phyloP scores from a whole-genome alignment of 148 eudicot genomes.

The Rhododendron mucronatum region DNA sequence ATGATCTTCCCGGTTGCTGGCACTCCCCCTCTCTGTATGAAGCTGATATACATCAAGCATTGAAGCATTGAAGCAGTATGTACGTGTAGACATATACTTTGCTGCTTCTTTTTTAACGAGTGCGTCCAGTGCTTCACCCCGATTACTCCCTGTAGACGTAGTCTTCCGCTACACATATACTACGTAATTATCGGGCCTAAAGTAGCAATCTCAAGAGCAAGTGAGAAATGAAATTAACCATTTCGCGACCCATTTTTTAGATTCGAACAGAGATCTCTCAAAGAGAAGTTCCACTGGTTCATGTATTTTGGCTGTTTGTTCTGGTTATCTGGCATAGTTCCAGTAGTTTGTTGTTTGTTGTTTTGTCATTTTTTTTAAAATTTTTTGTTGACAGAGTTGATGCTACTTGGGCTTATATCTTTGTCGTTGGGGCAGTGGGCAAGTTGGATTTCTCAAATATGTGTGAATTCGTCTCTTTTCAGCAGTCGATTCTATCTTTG shows the following conservation, averaged over 20 bases:
- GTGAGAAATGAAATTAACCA: background rate
- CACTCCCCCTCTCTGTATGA: background rate
- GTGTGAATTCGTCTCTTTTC: constrained; percentile 89
- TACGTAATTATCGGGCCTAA: background rate
- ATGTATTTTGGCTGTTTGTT: background rate
- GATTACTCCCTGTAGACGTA: background rate
- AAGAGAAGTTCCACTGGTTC: background rate
- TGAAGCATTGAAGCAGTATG: constrained; percentile 5
- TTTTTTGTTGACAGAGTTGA: constrained; percentile 52
- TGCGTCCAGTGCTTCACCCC: background rate
- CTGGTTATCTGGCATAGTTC: background rate
- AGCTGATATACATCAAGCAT: background rate
- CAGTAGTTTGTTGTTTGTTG: background rate
- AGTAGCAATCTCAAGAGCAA: background rate
- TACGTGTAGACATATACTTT: background rate
- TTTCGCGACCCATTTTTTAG: background rate
- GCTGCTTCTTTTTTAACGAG: background rate
- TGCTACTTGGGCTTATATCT: constrained; percentile 96
- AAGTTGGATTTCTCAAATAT: constrained; percentile 76
- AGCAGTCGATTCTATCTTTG: constrained; percentile 74
- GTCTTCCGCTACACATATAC: background rate
- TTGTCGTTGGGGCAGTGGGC: constrained; percentile 93
- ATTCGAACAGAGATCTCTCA: background rate
- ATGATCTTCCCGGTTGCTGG: background rate
- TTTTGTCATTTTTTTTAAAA: background rate